A percentile compares a stretch with the other conserved stretches of the same genome.
phyloP scores from a whole-genome alignment of 2,329 filamentous ascomycete species.

The Penicillium sp. region DNA sequence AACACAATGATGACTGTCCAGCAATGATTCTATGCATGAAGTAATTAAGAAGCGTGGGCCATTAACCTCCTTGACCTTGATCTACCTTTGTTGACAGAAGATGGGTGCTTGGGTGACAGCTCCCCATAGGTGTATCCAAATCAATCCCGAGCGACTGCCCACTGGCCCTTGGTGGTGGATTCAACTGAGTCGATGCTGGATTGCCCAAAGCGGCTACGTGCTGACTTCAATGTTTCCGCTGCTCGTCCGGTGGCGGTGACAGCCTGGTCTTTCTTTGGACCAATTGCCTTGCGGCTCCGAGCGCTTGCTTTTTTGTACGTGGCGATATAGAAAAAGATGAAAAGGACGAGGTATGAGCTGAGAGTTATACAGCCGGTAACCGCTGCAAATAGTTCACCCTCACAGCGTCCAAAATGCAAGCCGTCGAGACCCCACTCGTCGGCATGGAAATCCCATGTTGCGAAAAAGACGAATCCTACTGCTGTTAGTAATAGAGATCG shows the following conservation, averaged over 20 bases:
- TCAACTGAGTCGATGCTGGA: constrained; percentile 17
- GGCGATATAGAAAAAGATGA: constrained; percentile 91
- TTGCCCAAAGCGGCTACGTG: constrained; percentile 15
- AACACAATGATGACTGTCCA: constrained; percentile 9
- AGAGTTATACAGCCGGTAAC: constrained; percentile 82
- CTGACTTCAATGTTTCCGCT: constrained; percentile 19
- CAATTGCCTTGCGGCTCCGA: constrained; percentile 6
- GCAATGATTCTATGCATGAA: constrained; percentile 11
- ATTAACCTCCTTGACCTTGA: background rate
- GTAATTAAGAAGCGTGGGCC: background rate
- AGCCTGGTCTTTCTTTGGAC: constrained; percentile 62
- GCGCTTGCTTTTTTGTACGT: constrained; percentile 68
- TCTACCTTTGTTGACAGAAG: background rate
- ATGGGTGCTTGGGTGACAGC: background rate
- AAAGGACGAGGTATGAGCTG: constrained; percentile 85
- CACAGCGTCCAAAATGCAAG: constrained; percentile 74
- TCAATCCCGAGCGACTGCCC: constrained; percentile 14
- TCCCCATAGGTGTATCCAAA: background rate
- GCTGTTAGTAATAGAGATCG: background rate
- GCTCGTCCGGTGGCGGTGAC: constrained; percentile 18
- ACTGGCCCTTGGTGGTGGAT: constrained; percentile 13
- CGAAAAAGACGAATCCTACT: constrained; percentile 86
- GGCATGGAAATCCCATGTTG: constrained; percentile 89
- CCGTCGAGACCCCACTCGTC: constrained; percentile 71
- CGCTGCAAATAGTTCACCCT: constrained; percentile 87